A percentile compares a stretch with the other conserved stretches of the same genome.
Conservation (phyloP, 202 grass and related monocot genomes). For the Eragrostis tef region DNA sequence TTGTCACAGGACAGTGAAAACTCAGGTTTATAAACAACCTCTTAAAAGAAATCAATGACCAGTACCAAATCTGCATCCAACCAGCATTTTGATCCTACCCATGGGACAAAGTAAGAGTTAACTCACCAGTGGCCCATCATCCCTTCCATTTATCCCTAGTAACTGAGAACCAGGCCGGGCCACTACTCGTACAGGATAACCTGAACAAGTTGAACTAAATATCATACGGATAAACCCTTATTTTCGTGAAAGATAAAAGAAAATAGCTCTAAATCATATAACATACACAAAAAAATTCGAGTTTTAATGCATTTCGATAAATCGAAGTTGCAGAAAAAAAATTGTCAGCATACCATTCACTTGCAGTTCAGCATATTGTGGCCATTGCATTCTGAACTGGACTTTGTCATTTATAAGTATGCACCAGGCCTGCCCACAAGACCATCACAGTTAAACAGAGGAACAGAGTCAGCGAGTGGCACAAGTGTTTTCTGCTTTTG, state of each 20-base stretch:
- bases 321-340: constrained; percentile 40
- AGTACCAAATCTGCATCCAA: neutral
- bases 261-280: constrained; percentile 33
- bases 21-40: neutral
- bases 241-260: constrained; percentile 22
- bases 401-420: constrained; percentile 98
- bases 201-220: constrained; percentile 51
- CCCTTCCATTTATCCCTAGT: constrained; percentile 83
- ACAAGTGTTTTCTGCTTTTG: constrained; percentile 16
- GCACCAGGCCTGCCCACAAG: constrained; percentile 78
- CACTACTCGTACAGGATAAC: constrained; percentile 76
- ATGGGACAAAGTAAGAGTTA: constrained; percentile 41
- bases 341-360: constrained; percentile 72
- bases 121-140: constrained; percentile 94
- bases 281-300: constrained; percentile 22
- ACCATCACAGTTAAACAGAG: constrained; percentile 34
- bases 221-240: constrained; percentile 46
- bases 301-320: neutral
- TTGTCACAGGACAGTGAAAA: neutral
- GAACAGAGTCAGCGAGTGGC: neutral
- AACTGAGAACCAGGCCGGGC: constrained; percentile 79
- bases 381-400: constrained; percentile 98
- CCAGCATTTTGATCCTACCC: constrained; percentile 30
- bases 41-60: constrained; percentile 21
- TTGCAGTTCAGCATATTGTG: constrained; percentile 79